These are phyloP conservation scores for Actinomucor elegans DNA, from an alignment of 371 early-diverging fungal species.

Conservation along the genomic window DNA sequence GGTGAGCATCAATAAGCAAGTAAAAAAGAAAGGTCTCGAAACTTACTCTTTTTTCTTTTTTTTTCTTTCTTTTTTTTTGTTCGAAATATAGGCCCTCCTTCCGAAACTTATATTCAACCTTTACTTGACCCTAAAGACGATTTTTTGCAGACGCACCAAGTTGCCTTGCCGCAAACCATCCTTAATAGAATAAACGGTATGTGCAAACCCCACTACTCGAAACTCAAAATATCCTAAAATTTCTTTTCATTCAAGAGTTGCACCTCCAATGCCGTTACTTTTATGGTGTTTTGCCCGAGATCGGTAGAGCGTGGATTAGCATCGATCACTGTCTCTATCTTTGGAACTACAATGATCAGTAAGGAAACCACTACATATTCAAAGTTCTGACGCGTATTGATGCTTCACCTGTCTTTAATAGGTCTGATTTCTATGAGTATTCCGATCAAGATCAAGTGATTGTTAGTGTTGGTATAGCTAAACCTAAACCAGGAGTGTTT, in stretches of 20 bases:
- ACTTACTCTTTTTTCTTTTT: too few relatives aligned
- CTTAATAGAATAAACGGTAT: conserved; percentile 71
- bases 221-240: not conserved
- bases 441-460: conserved; percentile 90
- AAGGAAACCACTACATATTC: conserved; percentile 1
- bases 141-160: conserved; percentile 47
- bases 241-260: not conserved
- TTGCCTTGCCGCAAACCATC: conserved; percentile 68
- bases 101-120: conserved; percentile 23
- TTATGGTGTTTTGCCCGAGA: conserved; percentile 84
- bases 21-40: too few relatives aligned
- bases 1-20: conserved; percentile 4
- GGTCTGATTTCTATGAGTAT: conserved; percentile 67
- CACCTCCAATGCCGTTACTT: conserved; percentile 72
- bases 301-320: conserved; percentile 79
- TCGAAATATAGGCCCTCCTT: conserved; percentile 16
- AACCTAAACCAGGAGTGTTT: conserved; percentile 73
- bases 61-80: too few relatives aligned
- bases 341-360: conserved; percentile 78
- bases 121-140: conserved; percentile 40
- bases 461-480: conserved; percentile 73
- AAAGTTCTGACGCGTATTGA: too few relatives aligned
- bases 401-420: too few relatives aligned
- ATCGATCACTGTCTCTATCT: conserved; percentile 75
- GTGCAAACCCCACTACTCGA: not conserved